Evolutionary conservation across 345 rosid genomes (phyloP).

Genomic region (Lumnitzera racemosa): DNA sequence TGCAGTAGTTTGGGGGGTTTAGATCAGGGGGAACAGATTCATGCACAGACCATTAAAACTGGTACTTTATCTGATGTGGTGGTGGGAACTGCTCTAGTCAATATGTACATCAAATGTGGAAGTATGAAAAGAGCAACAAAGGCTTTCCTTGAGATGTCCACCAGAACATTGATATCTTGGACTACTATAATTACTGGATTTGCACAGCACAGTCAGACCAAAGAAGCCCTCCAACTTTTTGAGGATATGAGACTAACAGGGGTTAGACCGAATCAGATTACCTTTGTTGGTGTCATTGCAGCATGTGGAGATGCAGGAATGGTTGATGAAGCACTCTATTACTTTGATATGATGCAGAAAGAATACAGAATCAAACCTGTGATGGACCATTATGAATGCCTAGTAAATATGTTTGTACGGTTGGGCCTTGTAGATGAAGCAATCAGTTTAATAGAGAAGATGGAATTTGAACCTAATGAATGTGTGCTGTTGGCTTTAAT

Average conservation of each 20-base stretch:
- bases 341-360: constrained; percentile 42
- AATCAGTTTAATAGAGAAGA: constrained; percentile 32
- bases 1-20: constrained; percentile 35
- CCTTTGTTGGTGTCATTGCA: constrained; percentile 50
- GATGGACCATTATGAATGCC: constrained; percentile 39
- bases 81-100: constrained; percentile 47
- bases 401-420: constrained; percentile 43
- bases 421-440: constrained; percentile 40
- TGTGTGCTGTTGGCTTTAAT: constrained; percentile 31
- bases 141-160: constrained; percentile 45
- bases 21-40: constrained; percentile 49
- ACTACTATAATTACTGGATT: constrained; percentile 46
- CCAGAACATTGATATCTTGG: constrained; percentile 49
- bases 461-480: constrained; percentile 34
- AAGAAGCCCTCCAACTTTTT: constrained; percentile 45
- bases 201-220: constrained; percentile 34
- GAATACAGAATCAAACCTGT: constrained; percentile 37
- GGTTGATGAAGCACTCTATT: constrained; percentile 41
- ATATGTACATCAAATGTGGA: constrained; percentile 57
- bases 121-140: constrained; percentile 34
- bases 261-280: constrained; percentile 43
- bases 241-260: constrained; percentile 54
- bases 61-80: constrained; percentile 36
- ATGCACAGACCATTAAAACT: constrained; percentile 38
- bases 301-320: constrained; percentile 49